phyloP scores from a whole-genome alignment of 768 basidiomycete species.

The Pholiota microspora region DNA sequence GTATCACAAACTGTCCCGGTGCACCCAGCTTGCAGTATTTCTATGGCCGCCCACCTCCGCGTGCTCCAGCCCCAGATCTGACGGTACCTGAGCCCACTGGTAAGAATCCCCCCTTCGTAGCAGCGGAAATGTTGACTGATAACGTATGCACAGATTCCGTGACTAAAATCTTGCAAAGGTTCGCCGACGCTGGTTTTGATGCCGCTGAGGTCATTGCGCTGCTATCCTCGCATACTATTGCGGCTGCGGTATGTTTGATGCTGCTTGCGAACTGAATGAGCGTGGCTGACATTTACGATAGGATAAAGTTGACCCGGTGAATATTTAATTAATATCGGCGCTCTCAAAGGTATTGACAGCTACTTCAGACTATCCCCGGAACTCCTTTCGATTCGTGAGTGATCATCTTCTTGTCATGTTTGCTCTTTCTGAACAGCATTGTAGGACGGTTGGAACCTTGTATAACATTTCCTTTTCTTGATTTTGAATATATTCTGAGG shows the following conservation, averaged over 20 bases:
- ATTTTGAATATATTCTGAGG: too few relatives aligned
- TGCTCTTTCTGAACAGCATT: background rate
- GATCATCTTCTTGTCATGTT: background rate
- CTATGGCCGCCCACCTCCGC: conserved; percentile 25
- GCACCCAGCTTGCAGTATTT: conserved; percentile 30
- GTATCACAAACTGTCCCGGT: conserved; percentile 33
- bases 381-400: conserved; percentile 34
- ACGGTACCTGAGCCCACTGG: conserved; percentile 21
- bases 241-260: conserved; percentile 16
- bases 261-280: background rate
- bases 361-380: conserved; percentile 18
- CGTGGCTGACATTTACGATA: background rate
- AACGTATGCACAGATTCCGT: conserved; percentile 17
- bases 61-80: conserved; percentile 20
- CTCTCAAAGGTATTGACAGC: background rate
- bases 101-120: background rate
- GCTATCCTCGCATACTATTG: conserved; percentile 24
- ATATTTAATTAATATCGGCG: background rate
- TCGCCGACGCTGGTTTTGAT: conserved; percentile 27
- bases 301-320: conserved; percentile 22
- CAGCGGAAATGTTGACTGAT: background rate
- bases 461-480: background rate
- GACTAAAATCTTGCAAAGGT: conserved; percentile 20
- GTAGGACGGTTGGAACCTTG: conserved; percentile 28
- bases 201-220: conserved; percentile 24